Percentiles rank a stretch among this genome's conserved stretches.
These are phyloP conservation scores for Gypsophila paniculata DNA, from an alignment of 179 eudicot species.

Conservation along the genomic window DNA sequence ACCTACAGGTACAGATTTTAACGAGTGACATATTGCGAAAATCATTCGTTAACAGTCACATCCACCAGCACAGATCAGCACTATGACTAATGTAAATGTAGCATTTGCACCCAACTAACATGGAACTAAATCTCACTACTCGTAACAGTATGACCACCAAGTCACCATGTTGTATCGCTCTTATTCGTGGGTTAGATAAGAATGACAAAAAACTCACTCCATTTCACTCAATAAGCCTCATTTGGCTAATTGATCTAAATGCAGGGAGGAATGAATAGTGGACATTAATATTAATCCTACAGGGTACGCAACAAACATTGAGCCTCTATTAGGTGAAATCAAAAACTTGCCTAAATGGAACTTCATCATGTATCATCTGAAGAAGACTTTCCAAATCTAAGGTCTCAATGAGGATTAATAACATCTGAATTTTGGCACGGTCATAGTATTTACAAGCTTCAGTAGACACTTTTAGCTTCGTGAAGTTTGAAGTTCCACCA, in stretches of 20 bases:
- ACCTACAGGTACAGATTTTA: not conserved
- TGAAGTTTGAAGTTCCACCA: conserved; percentile 59
- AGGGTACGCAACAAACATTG: conserved; percentile 7
- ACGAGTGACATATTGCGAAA: not conserved
- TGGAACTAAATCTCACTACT: not conserved
- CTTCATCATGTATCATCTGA: conserved; percentile 83
- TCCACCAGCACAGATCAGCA: not conserved
- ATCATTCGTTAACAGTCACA: not conserved
- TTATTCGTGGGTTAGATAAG: conserved; percentile 8
- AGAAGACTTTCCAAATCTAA: conserved; percentile 83
- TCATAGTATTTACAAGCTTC: conserved; percentile 62
- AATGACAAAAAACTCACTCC: not conserved
- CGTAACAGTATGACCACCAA: conserved; percentile 11
- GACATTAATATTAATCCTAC: not conserved
- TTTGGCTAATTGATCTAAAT: no score
- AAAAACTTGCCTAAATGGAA: conserved; percentile 62
- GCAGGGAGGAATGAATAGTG: no score
- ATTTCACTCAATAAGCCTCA: no score
- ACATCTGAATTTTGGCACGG: conserved; percentile 81
- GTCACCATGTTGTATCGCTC: not conserved
- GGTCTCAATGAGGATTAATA: conserved; percentile 80
- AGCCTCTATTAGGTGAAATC: conserved; percentile 5
- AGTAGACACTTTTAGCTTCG: conserved; percentile 65
- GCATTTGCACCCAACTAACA: conserved; percentile 14
- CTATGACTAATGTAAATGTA: not conserved